Evolutionary conservation across 192 early-diverging fungal species (phyloP), one percentile per base, ranked within the genome.

Genomic region (Linnemannia zychae): DNA sequence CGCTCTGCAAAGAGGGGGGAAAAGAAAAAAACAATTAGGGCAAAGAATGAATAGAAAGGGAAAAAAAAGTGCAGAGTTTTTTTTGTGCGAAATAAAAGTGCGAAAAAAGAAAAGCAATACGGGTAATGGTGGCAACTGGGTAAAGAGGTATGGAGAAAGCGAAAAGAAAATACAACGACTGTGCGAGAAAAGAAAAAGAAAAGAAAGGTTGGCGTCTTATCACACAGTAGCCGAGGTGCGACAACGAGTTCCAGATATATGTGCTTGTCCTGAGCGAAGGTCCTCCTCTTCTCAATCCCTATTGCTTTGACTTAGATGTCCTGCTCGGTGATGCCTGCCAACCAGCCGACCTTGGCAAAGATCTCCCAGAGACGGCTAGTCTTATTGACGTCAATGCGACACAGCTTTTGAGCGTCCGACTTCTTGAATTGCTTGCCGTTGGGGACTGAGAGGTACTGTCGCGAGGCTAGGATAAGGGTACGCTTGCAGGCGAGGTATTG

Each of bases 311-410:
- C 7, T 17, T 75, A 84, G 47, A 84, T 70, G 57, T 86, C 75
- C 31, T 70, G 70, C 37, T 68, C 79, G 33, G 57, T 76, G n/a
- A 86, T 80, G 11, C 79, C 84, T 6, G 50, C 81, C 33, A 99
- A 90, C 97, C 97, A 99, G 72, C 96, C 96, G 60, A 97, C 87
- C 63, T 90, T 87, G 28, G 93, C 94, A 89, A 96, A 99, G 91
- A 95, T 95, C 81, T 96, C 96, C 89, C 95, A 97, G 22, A 98
- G 90, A 77, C 95, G 92, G 81, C 93, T 94, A 46, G 94, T 93
- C 87, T 99, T 99, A 91, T 99, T 99, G 78, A 99, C 98, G 81
- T 99, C 98, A 31, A 99, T 95, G 47, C 95, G 91, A 74, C 94
- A 96, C 77, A 97, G 89, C 67, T 94, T 93, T 90, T 99, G 96